Evolutionary conservation across 1,139 yeast genomes (phyloP).

Genomic region (Scheffersomyces cryptocercus): DNA sequence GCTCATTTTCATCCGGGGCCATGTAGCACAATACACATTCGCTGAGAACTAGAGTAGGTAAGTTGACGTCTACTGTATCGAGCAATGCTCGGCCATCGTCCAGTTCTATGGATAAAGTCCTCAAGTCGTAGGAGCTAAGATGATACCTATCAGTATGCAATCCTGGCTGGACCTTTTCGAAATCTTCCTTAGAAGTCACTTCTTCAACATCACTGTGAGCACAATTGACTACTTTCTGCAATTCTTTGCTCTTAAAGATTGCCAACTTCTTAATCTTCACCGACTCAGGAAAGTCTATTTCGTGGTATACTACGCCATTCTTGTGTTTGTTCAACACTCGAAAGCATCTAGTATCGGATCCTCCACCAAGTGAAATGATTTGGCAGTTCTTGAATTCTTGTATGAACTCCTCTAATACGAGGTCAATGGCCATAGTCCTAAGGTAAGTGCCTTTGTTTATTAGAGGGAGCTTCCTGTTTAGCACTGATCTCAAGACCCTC

Average conservation of each 20-base stretch:
- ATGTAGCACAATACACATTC: constrained; percentile 92
- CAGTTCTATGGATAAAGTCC: constrained; percentile 21
- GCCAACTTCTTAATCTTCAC: constrained; percentile 60
- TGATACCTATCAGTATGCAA: constrained; percentile 52
- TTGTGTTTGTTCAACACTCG: constrained; percentile 34
- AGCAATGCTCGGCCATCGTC: constrained; percentile 1
- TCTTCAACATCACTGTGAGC: constrained; percentile 9
- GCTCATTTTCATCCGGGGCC: constrained; percentile 55
- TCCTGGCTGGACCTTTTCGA: constrained; percentile 23
- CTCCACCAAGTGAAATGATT: constrained; percentile 88
- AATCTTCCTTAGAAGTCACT: constrained; percentile 23
- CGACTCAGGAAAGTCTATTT: constrained; percentile 73
- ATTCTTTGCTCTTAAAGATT: constrained; percentile 33
- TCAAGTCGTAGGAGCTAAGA: constrained; percentile 57
- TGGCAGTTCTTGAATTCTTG: constrained; percentile 43
- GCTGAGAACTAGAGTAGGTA: constrained; percentile 75
- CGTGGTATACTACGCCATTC: constrained; percentile 52
- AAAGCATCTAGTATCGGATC: constrained; percentile 87
- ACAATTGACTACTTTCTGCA: constrained; percentile 21
- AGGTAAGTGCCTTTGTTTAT: constrained; percentile 83
- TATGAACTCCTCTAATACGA: constrained; percentile 53
- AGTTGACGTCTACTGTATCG: constrained; percentile 26
- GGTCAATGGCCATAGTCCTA: constrained; percentile 65
- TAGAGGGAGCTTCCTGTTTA: constrained; percentile 66
- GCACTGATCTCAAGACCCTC: constrained; percentile 41